Evolutionary conservation across 2,329 filamentous ascomycete genomes (phyloP).

Genomic region (Fusarium chuoi): DNA sequence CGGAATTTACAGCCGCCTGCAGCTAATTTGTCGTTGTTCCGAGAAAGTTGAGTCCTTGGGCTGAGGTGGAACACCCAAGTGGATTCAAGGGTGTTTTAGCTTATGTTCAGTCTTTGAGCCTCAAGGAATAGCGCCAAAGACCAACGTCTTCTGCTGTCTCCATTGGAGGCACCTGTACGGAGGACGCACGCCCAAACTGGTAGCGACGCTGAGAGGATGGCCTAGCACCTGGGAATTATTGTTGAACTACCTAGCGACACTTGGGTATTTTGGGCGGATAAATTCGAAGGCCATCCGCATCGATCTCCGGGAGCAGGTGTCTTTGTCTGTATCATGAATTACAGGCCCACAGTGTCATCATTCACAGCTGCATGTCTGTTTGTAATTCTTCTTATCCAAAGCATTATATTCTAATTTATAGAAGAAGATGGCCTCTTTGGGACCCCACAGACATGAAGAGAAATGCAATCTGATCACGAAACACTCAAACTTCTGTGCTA

Average conservation of each 20-base stretch:
- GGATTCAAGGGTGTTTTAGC: not conserved
- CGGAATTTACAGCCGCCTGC: not conserved
- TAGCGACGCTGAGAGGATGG: not conserved
- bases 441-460: not conserved
- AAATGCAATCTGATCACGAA: not conserved
- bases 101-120: not conserved
- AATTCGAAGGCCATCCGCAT: constrained; percentile 3
- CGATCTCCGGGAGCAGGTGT: not conserved
- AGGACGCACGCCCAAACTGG: not conserved
- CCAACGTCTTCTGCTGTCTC: not conserved
- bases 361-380: not conserved
- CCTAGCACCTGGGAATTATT: not conserved
- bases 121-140: not conserved
- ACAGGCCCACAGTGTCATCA: not conserved
- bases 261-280: not conserved
- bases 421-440: not conserved
- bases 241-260: not conserved
- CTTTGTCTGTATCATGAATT: not conserved
- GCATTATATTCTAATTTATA: no score
- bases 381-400: not conserved
- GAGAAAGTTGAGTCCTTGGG: not conserved
- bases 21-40: not conserved
- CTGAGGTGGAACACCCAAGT: constrained; percentile 2
- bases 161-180: not conserved
- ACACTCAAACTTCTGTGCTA: not conserved